A percentile compares a stretch with the other conserved stretches of the same genome.
These are phyloP conservation scores for Flaveria bidentis DNA, from an alignment of 129 eudicot genomes.

Conservation along the genomic window DNA sequence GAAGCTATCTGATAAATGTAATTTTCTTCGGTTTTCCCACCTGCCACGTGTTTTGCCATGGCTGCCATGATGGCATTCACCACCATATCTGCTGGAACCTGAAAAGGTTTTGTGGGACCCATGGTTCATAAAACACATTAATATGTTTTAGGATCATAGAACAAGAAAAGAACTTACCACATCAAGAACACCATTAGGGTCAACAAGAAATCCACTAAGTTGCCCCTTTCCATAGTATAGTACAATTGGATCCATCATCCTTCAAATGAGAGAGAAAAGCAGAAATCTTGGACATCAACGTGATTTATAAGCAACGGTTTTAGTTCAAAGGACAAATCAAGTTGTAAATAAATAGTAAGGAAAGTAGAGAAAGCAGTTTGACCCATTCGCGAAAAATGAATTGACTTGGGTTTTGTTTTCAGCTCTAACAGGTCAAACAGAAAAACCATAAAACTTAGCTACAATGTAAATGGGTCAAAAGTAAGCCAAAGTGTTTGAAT, in stretches of 20 bases:
- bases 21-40: constrained; percentile 60
- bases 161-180: constrained; percentile 53
- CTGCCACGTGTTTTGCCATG: constrained; percentile 81
- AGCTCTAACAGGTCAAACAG: background rate
- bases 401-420: background rate
- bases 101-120: constrained; percentile 3
- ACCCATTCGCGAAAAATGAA: background rate
- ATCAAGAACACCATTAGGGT: constrained; percentile 93
- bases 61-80: constrained; percentile 94
- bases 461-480: background rate
- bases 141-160: background rate
- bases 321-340: background rate
- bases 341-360: background rate
- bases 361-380: background rate
- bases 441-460: background rate
- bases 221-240: constrained; percentile 93
- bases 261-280: constrained; percentile 29
- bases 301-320: background rate
- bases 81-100: constrained; percentile 99
- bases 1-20: constrained; percentile 85
- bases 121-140: constrained; percentile 2
- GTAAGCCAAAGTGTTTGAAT: background rate
- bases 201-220: constrained; percentile 87
- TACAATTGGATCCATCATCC: constrained; percentile 98
- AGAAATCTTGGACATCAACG: constrained; percentile 5